Base-by-base conservation (phyloP, 306 rosid species). In the Quercus parvula region DNA sequence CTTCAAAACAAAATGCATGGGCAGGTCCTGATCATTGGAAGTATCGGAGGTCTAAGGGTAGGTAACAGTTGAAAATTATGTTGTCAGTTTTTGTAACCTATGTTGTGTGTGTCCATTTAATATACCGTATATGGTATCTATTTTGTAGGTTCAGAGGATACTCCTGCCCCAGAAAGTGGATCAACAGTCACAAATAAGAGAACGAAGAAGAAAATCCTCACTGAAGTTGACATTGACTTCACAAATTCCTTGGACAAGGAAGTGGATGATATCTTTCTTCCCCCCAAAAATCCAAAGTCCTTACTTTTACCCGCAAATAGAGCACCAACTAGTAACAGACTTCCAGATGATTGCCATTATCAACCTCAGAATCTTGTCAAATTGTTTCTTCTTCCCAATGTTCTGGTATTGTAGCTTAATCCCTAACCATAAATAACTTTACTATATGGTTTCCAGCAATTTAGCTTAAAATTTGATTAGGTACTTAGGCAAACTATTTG, bases 11-110 rank as follows among this genome's bases (percentile, higher is more conserved):
- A 68, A 82, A 82, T 73, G 49, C 58, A 13, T 78, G 82, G 79
- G 85, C 82, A 3, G 82, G 85, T 67, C 82, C 76, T 31, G 82
- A 57, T 56, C 79, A 82, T 54, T 82, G 85, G 85, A 82, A 82
- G 61, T 82, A 38, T 30, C 57, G 10, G 25, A 52, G 62, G 61
- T 51, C 46, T 24, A 72, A 52, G 18, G 61, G 76, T 72, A 72
- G 10, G 75, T 19, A n/a, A 51, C 18, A 6, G 6, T 6, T 8
- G 33, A 5, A 46, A 51, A 71, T 71, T 71, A 71, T 52, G 30
- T 2, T 46, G 7, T 71, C 31, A 24, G 58, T 5, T 22, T 5
- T 2, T 71, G 56, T 71, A 30, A 28, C 44, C 14, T 15, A 30
- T 30, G 70, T 30, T 64, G 13, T 30, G 6, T 31, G 11, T 30